Evolutionary conservation across 441 rosid species (phyloP), one percentile per base, ranked within the genome.

Genomic region (Gossypium davidsonii): DNA sequence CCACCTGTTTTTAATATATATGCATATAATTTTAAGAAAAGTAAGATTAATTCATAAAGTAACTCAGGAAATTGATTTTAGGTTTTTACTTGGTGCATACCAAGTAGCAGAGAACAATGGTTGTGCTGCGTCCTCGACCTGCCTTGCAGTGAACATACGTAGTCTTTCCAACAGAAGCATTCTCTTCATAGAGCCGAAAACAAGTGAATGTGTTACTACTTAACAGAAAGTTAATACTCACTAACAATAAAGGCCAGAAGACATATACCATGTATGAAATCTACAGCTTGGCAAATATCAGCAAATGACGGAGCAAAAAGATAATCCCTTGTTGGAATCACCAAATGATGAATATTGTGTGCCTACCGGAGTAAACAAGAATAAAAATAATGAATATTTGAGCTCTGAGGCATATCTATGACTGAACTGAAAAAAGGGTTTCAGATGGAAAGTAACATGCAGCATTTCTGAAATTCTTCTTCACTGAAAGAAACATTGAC

Each of bases 91-190:
- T 34, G 26, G 51, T 55, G 67, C 64, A 46, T 58, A 83, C 89
- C 84, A 85, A 70, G 79, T 85, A 85, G 73, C 89, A 83, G 21
- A 85, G 74, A 67, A 85, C 87, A 63, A 85, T 76, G 51, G 89
- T 80, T 11, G 87, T 83, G 77, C 86, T 85, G 56, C 87, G 83
- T 14, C 89, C 87, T 44, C 84, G 77, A 64, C 89, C 87, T 42
- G 89, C 89, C 73, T 85, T 85, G 73, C 89, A 83, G 73, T 85
- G 87, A 75, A 85, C 85, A 42, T 83, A 83, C 5, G 87, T 83
- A 37, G 83, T 85, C 74, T 73, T 74, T 59, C 85, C 84, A 18
- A 63, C 20, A 28, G 82, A 79, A 51, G 80, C 81, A 77, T 82
- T 82, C 61, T 76, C 86, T 86, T 70, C 80, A 74, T 66, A 69